phyloP scores from a whole-genome alignment of 2,329 filamentous ascomycete genomes.

The Fusarium longipes region DNA sequence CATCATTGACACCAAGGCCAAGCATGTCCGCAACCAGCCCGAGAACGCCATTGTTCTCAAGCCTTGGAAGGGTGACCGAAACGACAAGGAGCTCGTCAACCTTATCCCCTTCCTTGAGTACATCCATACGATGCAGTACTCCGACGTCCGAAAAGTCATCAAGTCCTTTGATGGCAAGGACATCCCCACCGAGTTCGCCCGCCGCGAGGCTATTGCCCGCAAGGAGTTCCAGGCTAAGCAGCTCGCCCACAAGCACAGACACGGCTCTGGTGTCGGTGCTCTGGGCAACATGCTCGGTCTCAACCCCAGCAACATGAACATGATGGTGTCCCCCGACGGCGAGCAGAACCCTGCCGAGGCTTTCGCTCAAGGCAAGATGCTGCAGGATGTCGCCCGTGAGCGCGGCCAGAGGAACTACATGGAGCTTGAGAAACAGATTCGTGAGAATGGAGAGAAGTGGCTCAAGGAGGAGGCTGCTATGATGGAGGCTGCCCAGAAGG shows the following conservation, averaged over 20 bases:
- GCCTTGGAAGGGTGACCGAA: slow-evolving; percentile 86
- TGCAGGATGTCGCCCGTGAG: slow-evolving; percentile 93
- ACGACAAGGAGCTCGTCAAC: slow-evolving; percentile 86
- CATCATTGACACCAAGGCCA: slow-evolving; percentile 86
- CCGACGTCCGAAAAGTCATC: slow-evolving; percentile 86
- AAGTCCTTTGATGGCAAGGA: slow-evolving; percentile 90
- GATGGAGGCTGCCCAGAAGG: slow-evolving; percentile 89
- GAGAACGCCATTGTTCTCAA: slow-evolving; percentile 94
- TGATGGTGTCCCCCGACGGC: slow-evolving; percentile 70
- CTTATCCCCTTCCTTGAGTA: slow-evolving; percentile 98
- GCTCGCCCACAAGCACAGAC: slow-evolving; percentile 69
- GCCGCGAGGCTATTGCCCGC: slow-evolving; percentile 85
- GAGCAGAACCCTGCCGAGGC: slow-evolving; percentile 79
- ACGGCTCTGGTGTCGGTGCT: slow-evolving; percentile 71
- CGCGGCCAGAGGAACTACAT: slow-evolving; percentile 91
- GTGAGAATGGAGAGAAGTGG: slow-evolving; percentile 94
- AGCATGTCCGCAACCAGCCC: slow-evolving; percentile 89
- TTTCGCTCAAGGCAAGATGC: slow-evolving; percentile 93
- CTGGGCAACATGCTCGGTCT: slow-evolving; percentile 81
- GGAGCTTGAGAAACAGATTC: slow-evolving; percentile 87
- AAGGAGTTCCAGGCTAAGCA: slow-evolving; percentile 86
- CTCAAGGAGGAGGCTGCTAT: slow-evolving; percentile 90
- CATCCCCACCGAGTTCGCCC: slow-evolving; percentile 90
- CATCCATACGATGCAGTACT: slow-evolving; percentile 90
- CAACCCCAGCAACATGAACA: slow-evolving; percentile 74